Evolutionary conservation across 495 filamentous ascomycete genomes (phyloP).

Genomic region (Neurospora tetrasperma): DNA sequence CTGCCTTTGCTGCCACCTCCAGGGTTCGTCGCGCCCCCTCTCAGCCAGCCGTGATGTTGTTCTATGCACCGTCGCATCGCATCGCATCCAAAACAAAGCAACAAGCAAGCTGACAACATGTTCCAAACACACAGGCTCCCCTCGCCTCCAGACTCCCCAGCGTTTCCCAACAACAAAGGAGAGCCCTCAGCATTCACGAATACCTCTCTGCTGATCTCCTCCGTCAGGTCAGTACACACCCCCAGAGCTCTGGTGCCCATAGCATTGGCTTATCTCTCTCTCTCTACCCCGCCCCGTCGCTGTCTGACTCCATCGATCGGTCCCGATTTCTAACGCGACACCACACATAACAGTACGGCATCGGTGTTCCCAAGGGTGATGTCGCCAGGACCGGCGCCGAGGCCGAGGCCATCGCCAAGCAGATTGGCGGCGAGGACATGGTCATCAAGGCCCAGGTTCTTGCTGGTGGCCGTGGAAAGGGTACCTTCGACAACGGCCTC

Average conservation of each 20-base stretch:
- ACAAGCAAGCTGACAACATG: slow-evolving; percentile 4
- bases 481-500: slow-evolving; percentile 92
- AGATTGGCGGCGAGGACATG: slow-evolving; percentile 89
- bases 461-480: slow-evolving; percentile 94
- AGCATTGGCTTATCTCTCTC: neutral
- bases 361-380: slow-evolving; percentile 80
- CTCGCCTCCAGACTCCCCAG: slow-evolving; percentile 35
- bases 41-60: neutral
- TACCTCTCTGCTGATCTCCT: slow-evolving; percentile 88
- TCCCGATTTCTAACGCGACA: slow-evolving; percentile 7
- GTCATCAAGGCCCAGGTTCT: slow-evolving; percentile 99
- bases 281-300: neutral
- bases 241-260: neutral
- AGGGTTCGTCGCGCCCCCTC: slow-evolving; percentile 26
- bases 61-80: neutral
- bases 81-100: neutral
- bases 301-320: neutral
- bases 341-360: slow-evolving; percentile 60
- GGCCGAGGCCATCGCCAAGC: slow-evolving; percentile 82
- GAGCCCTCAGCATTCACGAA: slow-evolving; percentile 91
- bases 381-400: slow-evolving; percentile 76
- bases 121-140: slow-evolving; percentile 15
- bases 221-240: slow-evolving; percentile 49
- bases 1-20: slow-evolving; percentile 32
- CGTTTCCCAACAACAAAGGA: slow-evolving; percentile 52